Base-by-base conservation (phyloP, 805 yeast genomes). In the Sungouiella blattae region DNA sequence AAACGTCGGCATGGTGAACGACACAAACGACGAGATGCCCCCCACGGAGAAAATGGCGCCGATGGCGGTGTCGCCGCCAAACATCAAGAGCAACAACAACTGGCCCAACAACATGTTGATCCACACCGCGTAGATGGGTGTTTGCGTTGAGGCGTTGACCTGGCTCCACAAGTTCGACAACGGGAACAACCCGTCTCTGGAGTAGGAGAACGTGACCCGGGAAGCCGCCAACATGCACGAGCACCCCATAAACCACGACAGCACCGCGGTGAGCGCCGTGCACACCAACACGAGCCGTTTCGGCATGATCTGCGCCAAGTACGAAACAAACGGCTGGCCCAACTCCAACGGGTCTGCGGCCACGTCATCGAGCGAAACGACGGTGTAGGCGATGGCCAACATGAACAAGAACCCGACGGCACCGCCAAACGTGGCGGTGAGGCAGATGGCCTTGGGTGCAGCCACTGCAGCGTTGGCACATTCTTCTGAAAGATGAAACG, bases 401-500 rank as follows among this genome's bases (percentile, higher is more conserved):
- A 77, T 75, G 50, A 77, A 73, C 20, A 71, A 58, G 53, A 75
- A 78, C 3, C 83, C 83, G 36, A 78, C 49, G 7, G 64, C 22
- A 29, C 82, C 83, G 40, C 84, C 81, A 30, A 69, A 57, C 9
- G 68, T 49, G 6, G 80, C 67, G 12, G 83, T 78, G 56, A 78
- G 56, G 14, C 78, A 76, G 46, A 80, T 80, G 18, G 85, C 84
- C 40, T 70, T 67, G n/a, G 87, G 87, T 7, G 81, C 78, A 4
- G 83, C 84, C 11, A 64, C 58, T 23, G 74, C 62, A 5, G 86
- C 83, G 51, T 80, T 79, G 33, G 78, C 60, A 46, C 82, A 75
- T 50, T 82, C 88, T 58, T 81, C 89, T n/a, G 84, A 70, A 41
- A 82, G 62, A 50, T 83, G 87, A 64, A 80, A 82, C 0, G 87